These are phyloP conservation scores for Phaeophleospora eucalypticola DNA, from an alignment of 2,329 filamentous ascomycete species.

Conservation along the genomic window DNA sequence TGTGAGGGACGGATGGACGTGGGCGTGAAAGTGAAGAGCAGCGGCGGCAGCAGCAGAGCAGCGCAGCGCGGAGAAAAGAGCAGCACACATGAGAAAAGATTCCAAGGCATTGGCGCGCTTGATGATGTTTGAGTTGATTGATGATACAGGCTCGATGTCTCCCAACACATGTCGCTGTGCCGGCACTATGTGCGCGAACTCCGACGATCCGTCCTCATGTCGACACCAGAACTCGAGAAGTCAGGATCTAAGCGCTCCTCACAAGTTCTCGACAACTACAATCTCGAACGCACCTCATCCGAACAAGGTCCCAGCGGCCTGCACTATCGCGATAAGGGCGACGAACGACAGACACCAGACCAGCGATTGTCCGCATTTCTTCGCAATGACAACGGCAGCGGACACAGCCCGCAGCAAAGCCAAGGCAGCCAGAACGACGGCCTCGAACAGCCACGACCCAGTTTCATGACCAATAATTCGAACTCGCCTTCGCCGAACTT, in stretches of 20 bases:
- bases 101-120: slow-evolving; percentile 1
- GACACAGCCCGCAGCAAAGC: slow-evolving; percentile 48
- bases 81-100: background rate
- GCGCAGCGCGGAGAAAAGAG: background rate
- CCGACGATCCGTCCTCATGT: slow-evolving; percentile 84
- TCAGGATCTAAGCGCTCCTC: slow-evolving; percentile 77
- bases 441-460: slow-evolving; percentile 50
- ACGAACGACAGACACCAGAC: slow-evolving; percentile 61
- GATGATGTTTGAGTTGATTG: background rate
- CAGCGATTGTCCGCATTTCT: slow-evolving; percentile 89
- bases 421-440: slow-evolving; percentile 34
- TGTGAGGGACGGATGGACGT: background rate
- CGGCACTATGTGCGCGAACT: slow-evolving; percentile 96
- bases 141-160: slow-evolving; percentile 85
- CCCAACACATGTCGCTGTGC: slow-evolving; percentile 96
- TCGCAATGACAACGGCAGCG: slow-evolving; percentile 40
- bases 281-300: slow-evolving; percentile 43
- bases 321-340: slow-evolving; percentile 41
- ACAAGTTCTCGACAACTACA: slow-evolving; percentile 60
- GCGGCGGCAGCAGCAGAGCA: background rate
- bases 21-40: background rate
- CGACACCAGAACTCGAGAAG: slow-evolving; percentile 86
- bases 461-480: slow-evolving; percentile 56
- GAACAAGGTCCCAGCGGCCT: slow-evolving; percentile 33
- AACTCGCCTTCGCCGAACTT: slow-evolving; percentile 24